Evolutionary conservation across 1,139 yeast genomes (phyloP), one percentile per base, ranked within the genome.

Genomic region (Candida sojae): DNA sequence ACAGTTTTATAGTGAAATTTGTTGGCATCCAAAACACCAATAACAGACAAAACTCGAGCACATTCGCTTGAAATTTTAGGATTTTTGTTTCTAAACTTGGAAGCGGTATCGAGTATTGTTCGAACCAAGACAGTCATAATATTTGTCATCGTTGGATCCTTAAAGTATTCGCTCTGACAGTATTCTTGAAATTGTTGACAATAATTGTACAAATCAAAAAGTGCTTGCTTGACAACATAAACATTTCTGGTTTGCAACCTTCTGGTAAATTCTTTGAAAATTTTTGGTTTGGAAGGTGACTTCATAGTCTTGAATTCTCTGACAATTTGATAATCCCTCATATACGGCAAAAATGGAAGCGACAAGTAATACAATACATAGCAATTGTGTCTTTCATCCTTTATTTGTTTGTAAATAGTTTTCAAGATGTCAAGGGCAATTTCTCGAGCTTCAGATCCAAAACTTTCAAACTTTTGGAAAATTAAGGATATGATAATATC

Each of bases 11-110:
- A 71, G 42, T 77, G 77, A 57, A 83, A 75, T 53, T 80, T 82
- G 46, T 83, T 80, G 3, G 87, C 73, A 60, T 92, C 97, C 12
- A 90, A 61, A 0, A 92, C 84, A 0, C 99, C 99, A 47, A 93
- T 73, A 36, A 83, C 66, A 1, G 96, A 86, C 12, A 93, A 69
- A 35, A 90, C 87, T 52, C 78, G 77, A 0, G 96, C 83, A 59
- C 95, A 82, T 42, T 79, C 73, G 1, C 69, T 62, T 4, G 90
- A 73, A 6, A 90, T 76, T 5, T 71, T 73, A 4, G 75, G 70
- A 48, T 78, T 75, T 12, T 67, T 69, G 25, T 68, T 72, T 51
- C 80, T 76, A 62, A 83, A 88, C 51, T 79, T 80, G 40, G 82
- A 77, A 1, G 88, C 75, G 0, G 86, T 78, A 50, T 82, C 82